Evolutionary conservation across 2,329 filamentous ascomycete species (phyloP).

Genomic region (Colletotrichum zoysiae): DNA sequence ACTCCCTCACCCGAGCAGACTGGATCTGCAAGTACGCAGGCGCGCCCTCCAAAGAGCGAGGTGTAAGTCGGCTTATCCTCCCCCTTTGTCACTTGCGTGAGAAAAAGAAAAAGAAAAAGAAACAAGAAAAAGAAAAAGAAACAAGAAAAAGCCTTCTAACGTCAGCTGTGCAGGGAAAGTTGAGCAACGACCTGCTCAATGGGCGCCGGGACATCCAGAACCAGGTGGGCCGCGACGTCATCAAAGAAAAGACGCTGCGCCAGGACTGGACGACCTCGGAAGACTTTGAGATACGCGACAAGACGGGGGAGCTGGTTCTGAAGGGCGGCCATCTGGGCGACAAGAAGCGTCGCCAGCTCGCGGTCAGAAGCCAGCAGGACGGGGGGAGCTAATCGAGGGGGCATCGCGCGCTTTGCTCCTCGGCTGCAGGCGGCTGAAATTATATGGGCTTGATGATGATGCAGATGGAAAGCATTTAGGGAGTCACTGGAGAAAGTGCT

Average conservation of each 20-base stretch:
- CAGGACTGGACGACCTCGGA: slow-evolving; percentile 12
- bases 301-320: neutral
- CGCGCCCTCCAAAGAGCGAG: slow-evolving; percentile 15
- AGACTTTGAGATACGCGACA: slow-evolving; percentile 18
- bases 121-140: no score
- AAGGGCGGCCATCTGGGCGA: slow-evolving; percentile 13
- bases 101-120: no score
- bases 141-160: neutral
- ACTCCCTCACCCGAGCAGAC: slow-evolving; percentile 22
- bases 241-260: neutral
- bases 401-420: no score
- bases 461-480: neutral
- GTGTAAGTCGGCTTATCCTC: neutral
- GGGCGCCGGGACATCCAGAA: slow-evolving; percentile 21
- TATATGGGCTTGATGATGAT: neutral
- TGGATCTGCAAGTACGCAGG: slow-evolving; percentile 28
- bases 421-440: neutral
- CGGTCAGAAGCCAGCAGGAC: neutral
- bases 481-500: neutral
- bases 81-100: neutral
- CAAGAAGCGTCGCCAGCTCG: neutral
- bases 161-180: neutral
- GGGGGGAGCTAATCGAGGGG: neutral
- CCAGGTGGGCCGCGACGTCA: slow-evolving; percentile 25
- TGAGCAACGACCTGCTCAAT: slow-evolving; percentile 32